Percentiles rank a stretch among this genome's conserved stretches.
Conservation (phyloP, 805 yeast genomes). For the Sporopachydermia quercuum region DNA sequence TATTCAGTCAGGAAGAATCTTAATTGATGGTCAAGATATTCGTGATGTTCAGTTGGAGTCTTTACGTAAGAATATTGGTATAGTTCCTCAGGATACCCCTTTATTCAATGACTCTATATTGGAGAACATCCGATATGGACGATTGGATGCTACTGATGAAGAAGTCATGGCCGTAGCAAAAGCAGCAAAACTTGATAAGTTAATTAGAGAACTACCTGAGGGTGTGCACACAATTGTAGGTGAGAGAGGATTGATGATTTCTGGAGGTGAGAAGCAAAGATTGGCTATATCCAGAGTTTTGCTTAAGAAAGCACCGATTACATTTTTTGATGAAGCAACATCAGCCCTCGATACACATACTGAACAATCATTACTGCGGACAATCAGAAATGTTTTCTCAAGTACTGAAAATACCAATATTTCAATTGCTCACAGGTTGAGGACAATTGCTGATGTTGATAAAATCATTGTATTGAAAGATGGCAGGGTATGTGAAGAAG, state of each 20-base stretch:
- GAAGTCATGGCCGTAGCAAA: slow-evolving; percentile 52
- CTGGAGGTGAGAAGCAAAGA: slow-evolving; percentile 98
- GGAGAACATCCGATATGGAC: slow-evolving; percentile 81
- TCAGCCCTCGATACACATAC: slow-evolving; percentile 95
- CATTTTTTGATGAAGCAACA: slow-evolving; percentile 87
- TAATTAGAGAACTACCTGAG: slow-evolving; percentile 63
- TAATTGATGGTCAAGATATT: slow-evolving; percentile 83
- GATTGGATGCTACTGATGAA: slow-evolving; percentile 53
- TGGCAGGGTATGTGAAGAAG: slow-evolving; percentile 79
- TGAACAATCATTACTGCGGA: slow-evolving; percentile 67
- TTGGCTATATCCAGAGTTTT: slow-evolving; percentile 87
- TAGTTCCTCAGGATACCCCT: slow-evolving; percentile 97
- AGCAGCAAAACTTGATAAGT: slow-evolving; percentile 51
- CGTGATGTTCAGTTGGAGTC: slow-evolving; percentile 60
- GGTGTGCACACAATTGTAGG: slow-evolving; percentile 84
- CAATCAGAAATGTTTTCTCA: slow-evolving; percentile 53
- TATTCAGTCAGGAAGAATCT: slow-evolving; percentile 57
- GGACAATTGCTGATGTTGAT: slow-evolving; percentile 90
- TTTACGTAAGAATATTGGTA: slow-evolving; percentile 63
- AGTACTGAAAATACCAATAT: slow-evolving; percentile 56
- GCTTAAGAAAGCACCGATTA: slow-evolving; percentile 72
- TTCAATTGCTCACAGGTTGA: slow-evolving; percentile 83
- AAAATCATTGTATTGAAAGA: slow-evolving; percentile 74
- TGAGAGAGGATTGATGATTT: slow-evolving; percentile 96
- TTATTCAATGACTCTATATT: slow-evolving; percentile 79